Percentiles rank a stretch among this genome's conserved stretches.
Conservation (phyloP, 768 basidiomycete genomes). For the Leucocoprinus leucothites region DNA sequence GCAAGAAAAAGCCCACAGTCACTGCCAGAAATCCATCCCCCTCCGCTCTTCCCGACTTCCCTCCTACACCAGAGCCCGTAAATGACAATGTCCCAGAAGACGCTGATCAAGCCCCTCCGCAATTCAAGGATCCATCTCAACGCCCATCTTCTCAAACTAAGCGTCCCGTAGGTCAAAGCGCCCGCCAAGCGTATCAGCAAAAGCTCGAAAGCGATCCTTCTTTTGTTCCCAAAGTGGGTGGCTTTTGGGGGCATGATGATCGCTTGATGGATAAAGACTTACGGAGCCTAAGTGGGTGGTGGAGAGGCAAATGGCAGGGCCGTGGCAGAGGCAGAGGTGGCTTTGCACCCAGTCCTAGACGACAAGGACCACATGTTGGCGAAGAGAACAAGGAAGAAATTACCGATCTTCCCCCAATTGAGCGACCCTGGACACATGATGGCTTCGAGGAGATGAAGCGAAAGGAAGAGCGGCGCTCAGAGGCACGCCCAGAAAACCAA, state of each 20-base stretch:
- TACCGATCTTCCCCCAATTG: conserved; percentile 49
- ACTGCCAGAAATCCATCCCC: conserved; percentile 1
- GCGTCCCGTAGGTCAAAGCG: conserved; percentile 52
- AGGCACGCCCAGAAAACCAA: conserved; percentile 35
- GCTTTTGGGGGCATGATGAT: conserved; percentile 95
- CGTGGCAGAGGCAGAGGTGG: conserved; percentile 50
- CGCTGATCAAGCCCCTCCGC: background rate
- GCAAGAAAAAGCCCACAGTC: conserved; percentile 21
- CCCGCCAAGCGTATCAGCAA: conserved; percentile 84
- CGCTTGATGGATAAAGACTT: conserved; percentile 80
- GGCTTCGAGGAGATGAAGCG: conserved; percentile 86
- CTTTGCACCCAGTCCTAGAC: conserved; percentile 29
- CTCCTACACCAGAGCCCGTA: conserved; percentile 5
- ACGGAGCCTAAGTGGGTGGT: conserved; percentile 83
- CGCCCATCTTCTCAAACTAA: conserved; percentile 18
- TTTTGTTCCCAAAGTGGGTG: conserved; percentile 86
- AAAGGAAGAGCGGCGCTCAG: conserved; percentile 60
- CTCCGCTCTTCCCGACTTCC: conserved; percentile 1
- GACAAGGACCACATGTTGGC: conserved; percentile 60
- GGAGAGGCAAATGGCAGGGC: conserved; percentile 77
- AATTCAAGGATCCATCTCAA: conserved; percentile 1
- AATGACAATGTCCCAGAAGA: conserved; percentile 7
- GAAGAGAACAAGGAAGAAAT: conserved; percentile 22
- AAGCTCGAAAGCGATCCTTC: conserved; percentile 82
- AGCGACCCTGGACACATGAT: conserved; percentile 79